Conservation (phyloP, 1,139 yeast genomes). For the Suhomyces bokatorum region DNA sequence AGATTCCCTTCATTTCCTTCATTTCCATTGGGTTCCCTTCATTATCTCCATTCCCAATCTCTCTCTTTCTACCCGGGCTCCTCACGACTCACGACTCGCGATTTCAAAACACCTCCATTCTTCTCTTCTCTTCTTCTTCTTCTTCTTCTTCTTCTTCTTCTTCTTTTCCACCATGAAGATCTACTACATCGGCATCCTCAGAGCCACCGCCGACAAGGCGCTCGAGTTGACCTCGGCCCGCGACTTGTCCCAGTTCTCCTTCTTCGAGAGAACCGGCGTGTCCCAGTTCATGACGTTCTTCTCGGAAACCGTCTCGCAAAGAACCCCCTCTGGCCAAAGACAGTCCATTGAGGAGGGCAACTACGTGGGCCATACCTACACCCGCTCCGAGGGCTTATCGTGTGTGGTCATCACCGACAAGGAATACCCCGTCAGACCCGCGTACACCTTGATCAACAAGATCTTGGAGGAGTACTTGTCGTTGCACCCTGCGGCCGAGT, state of each 20-base stretch:
- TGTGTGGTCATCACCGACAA: slow-evolving; percentile 92
- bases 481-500: slow-evolving; percentile 73
- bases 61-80: neutral
- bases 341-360: slow-evolving; percentile 92
- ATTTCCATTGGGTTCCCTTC: neutral
- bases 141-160: too few relatives aligned
- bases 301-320: slow-evolving; percentile 83
- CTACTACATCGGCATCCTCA: slow-evolving; percentile 83
- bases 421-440: slow-evolving; percentile 97
- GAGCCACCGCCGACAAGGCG: slow-evolving; percentile 63
- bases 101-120: neutral
- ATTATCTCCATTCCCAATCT: neutral
- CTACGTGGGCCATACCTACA: slow-evolving; percentile 89
- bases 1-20: neutral
- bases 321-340: slow-evolving; percentile 88
- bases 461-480: slow-evolving; percentile 86
- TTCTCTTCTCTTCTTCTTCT: neutral
- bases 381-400: slow-evolving; percentile 88
- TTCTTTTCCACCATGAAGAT: slow-evolving; percentile 63
- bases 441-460: slow-evolving; percentile 88
- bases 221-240: slow-evolving; percentile 78
- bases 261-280: slow-evolving; percentile 76
- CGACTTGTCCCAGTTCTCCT: slow-evolving; percentile 83
- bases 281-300: slow-evolving; percentile 94
- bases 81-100: too few relatives aligned